Evolutionary conservation across 208 protist genomes (phyloP), one percentile per base, ranked within the genome.

Genomic region (Crithidia bombi): DNA sequence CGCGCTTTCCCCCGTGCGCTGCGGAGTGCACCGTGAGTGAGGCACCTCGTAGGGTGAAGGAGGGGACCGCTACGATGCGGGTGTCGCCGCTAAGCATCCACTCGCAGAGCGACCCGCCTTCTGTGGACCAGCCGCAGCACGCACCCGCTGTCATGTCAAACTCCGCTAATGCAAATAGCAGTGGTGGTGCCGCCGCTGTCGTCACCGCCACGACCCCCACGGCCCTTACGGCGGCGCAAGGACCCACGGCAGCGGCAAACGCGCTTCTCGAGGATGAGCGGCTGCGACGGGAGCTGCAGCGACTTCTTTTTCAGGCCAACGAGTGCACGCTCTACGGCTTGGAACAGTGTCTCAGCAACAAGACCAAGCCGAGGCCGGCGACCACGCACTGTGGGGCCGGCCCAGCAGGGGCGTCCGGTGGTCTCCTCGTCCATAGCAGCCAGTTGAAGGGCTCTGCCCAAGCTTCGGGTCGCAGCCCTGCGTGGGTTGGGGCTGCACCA

Each of bases 271-370:
- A 65, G 32, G 59, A 65, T 19, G 59, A 39, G 44, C 26, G 44
- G 12, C 59, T 65, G 17, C 59, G 59, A 17, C 41, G 59, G 1
- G 59, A 65, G 44, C 59, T 65, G 28, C 59, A 65, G 44, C 59
- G 59, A 0, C 59, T 65, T 14, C 44, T 65, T n/a, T 65, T 65
- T 26, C 59, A 65, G 17, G 44, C 59, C 5, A 54, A 65, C 44
- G 59, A 65, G 21, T 47, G 43, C 44, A 65, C 59, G 3, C 19
- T 65, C 19, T 65, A 65, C 59, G 59, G 59, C 3, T 44, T 65
- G 59, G 59, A 65, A 4, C 28, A 51, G 30, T 65, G 59, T 21
- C 32, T 65, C 0, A 65, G 54, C 19, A 65, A 32, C 59, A 65
- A 33, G 21, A 21, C 59, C 1, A 32, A 30, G 6, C 15, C 59